Base-by-base conservation (phyloP, 305 asterid species). In the Withania somnifera region DNA sequence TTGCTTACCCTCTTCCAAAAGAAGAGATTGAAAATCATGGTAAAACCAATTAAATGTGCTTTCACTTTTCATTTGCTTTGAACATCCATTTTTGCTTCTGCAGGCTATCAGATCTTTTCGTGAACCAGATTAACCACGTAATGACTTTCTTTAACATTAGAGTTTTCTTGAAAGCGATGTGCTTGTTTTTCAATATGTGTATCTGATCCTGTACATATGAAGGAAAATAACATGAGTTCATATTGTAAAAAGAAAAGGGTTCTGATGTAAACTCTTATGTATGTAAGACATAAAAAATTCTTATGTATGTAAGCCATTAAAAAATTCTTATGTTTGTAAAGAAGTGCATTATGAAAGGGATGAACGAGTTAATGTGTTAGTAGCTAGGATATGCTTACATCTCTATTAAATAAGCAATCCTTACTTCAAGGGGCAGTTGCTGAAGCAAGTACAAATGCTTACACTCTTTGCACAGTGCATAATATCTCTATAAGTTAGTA, bases 1-100 rank as follows among this genome's bases (percentile, higher is more conserved):
- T 94, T 83, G 90, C 90, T 80, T 93, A 92, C 84, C 99, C 99
- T 84, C 93, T 94, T 86, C 95, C 97, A n/a, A 85, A 77, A 61
- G 92, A 89, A 84, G 97, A 90, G 83, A 92, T 96, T 66, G 86
- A 88, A 56, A 88, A 84, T 84, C 93, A 94, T 79, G 99, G 98
- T 96, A 93, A 87, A 78, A 63, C 45, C 79, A 79, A 84, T 78
- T 68, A 38, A 54, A 69, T 19, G 50, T 80, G 9, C 77, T 67
- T 32, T 66, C 78, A 82, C 68, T 78, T 20, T 60, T 13, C 36
- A 61, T 32, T 51, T 42, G 15, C 83, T 76, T 24, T 45, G 79
- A 58, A n/a, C 26, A 24, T 45, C 61, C 66, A 53, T 56, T 51
- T 80, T 53, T 53, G 14, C 82, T 56, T 36, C 19, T 5, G 53